A percentile compares a stretch with the other conserved stretches of the same genome.
Evolutionary conservation across 164 flowering plant genomes (phyloP).

Genomic region (Vitis riparia): DNA sequence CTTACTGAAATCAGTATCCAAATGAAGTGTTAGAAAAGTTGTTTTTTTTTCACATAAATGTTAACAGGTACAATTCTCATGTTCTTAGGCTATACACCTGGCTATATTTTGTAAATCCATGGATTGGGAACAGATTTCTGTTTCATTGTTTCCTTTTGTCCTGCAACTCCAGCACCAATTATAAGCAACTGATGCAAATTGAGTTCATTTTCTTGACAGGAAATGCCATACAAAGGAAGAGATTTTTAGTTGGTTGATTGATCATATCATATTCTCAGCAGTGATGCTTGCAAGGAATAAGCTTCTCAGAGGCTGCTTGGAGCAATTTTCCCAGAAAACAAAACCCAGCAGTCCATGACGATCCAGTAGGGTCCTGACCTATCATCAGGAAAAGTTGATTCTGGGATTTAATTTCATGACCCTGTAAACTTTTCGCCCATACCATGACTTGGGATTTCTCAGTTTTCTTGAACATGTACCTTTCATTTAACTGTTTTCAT

Average conservation of each 20-base stretch:
- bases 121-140: not conserved
- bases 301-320: conserved; percentile 10
- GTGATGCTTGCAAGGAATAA: conserved; percentile 3
- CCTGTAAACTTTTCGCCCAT: conserved; percentile 1
- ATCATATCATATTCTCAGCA: conserved; percentile 6
- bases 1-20: no score
- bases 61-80: no score
- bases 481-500: not conserved
- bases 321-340: not conserved
- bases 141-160: not conserved
- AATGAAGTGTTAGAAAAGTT: no score
- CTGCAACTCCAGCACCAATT: not conserved
- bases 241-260: conserved; percentile 34
- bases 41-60: no score
- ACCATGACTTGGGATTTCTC: not conserved
- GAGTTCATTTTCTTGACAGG: conserved; percentile 41
- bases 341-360: conserved; percentile 1
- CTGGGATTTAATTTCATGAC: not conserved
- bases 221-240: conserved; percentile 69
- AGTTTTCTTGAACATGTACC: not conserved
- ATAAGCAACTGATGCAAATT: not conserved
- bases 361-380: not conserved
- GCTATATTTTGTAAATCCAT: no score
- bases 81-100: no score
- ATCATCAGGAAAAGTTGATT: not conserved